These are phyloP conservation scores for Cyclotella sp. DNA, from an alignment of 108 stramenopile genomes.

Conservation along the genomic window DNA sequence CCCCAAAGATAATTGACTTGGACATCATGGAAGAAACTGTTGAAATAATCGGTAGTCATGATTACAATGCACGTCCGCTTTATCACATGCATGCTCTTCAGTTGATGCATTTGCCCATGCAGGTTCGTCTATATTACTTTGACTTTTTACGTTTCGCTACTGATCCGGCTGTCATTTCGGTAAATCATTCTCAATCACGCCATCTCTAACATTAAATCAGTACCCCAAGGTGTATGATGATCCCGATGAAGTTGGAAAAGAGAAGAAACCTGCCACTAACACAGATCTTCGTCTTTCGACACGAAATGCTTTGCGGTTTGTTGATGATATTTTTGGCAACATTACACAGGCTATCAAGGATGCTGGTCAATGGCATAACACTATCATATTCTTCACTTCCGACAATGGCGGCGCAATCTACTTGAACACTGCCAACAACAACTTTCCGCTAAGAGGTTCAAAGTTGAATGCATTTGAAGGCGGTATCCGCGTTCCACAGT, in stretches of 20 bases:
- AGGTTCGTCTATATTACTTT: too few relatives aligned
- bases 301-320: neutral
- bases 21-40: slow-evolving; percentile 5
- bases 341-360: slow-evolving; percentile 1
- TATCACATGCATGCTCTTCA: neutral
- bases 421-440: neutral
- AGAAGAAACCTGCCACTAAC: neutral
- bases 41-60: neutral
- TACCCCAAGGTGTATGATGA: neutral
- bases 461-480: neutral
- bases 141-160: too few relatives aligned
- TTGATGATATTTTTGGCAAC: slow-evolving; percentile 5
- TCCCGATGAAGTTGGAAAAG: neutral
- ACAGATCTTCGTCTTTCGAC: neutral
- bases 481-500: neutral
- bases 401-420: neutral
- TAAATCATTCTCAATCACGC: too few relatives aligned
- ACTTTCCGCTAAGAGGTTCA: neutral
- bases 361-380: slow-evolving; percentile 5
- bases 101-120: slow-evolving; percentile 3
- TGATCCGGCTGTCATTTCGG: too few relatives aligned
- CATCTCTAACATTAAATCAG: neutral
- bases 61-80: neutral
- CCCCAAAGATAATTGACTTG: neutral
- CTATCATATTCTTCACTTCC: neutral